Evolutionary conservation across 75 land plant species (phyloP).

Genomic region (Pinus taeda): DNA sequence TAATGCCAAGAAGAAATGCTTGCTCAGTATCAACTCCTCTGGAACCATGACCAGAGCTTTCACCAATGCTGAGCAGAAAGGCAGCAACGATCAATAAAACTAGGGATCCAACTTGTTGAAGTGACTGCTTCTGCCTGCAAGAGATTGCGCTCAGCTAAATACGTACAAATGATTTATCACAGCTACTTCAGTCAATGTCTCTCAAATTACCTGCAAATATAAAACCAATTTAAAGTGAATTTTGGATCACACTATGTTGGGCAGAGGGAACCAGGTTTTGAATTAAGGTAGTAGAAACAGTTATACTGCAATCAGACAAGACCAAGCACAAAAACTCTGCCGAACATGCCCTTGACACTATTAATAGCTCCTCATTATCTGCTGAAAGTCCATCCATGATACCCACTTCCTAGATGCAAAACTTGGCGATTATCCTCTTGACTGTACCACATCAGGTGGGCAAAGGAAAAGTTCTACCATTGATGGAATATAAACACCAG

Average conservation of each 20-base stretch:
- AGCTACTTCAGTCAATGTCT: slow-evolving; percentile 4
- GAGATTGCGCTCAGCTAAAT: slow-evolving; percentile 15
- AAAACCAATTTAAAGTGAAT: slow-evolving; percentile 3
- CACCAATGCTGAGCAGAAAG: slow-evolving; percentile 82
- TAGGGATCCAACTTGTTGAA: slow-evolving; percentile 87
- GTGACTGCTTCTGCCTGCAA: slow-evolving; percentile 85
- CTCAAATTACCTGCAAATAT: no score
- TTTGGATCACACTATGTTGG: background rate
- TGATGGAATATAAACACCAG: background rate
- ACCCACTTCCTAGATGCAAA: background rate
- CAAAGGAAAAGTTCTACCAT: background rate
- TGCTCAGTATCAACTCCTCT: slow-evolving; percentile 34
- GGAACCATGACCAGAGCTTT: slow-evolving; percentile 63
- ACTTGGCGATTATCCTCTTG: no score
- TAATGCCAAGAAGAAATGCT: slow-evolving; percentile 70
- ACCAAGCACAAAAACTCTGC: slow-evolving; percentile 1
- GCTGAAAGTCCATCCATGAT: background rate
- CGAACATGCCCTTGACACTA: background rate
- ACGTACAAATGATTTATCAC: slow-evolving; percentile 10
- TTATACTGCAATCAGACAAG: background rate
- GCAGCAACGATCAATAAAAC: slow-evolving; percentile 79
- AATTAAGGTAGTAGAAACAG: slow-evolving; percentile 3
- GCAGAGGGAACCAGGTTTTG: slow-evolving; percentile 1
- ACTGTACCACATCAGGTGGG: background rate
- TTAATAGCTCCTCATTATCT: slow-evolving; percentile 1